These are phyloP conservation scores for Schizosaccharomyces osmophilus DNA, from an alignment of 805 yeast species.

Conservation along the genomic window DNA sequence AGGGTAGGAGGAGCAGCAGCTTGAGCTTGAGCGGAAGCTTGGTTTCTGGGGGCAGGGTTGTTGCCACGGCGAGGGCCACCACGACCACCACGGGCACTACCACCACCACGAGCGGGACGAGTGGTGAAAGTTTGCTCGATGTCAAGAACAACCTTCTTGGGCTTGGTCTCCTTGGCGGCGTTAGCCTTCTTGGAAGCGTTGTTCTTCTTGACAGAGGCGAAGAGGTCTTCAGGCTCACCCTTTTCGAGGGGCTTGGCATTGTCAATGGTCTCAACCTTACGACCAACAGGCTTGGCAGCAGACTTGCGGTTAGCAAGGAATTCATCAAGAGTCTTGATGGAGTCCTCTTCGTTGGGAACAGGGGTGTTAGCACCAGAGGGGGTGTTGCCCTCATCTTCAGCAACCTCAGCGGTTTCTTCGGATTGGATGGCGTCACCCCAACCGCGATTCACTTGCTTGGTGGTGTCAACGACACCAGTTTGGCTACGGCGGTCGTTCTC, in stretches of 20 bases:
- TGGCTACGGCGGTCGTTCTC: not conserved
- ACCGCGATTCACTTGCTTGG: not conserved
- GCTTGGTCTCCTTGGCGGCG: not conserved
- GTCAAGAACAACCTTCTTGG: not conserved
- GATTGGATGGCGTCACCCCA: not conserved
- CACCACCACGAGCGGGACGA: not conserved
- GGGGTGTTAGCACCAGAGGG: not conserved
- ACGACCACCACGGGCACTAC: not conserved
- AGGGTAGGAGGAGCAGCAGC: not conserved
- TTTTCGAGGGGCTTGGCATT: not conserved
- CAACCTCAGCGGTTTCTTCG: not conserved
- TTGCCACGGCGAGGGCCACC: not conserved
- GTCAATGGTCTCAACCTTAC: not conserved
- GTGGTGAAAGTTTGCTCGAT: slow-evolving; percentile 2
- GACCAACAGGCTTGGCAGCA: not conserved
- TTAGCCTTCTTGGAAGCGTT: not conserved
- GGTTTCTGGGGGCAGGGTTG: not conserved
- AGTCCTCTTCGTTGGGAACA: not conserved
- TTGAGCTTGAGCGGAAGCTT: not conserved
- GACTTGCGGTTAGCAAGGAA: slow-evolving; percentile 1
- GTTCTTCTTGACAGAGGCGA: not conserved
- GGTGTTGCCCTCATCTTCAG: not conserved
- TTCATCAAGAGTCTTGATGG: not conserved
- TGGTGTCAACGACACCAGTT: slow-evolving; percentile 1
- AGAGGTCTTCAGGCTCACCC: not conserved